Percentiles rank a stretch among this genome's conserved stretches.
These are phyloP conservation scores for Typha latifolia DNA, from an alignment of 176 grass and related monocot genomes.

Conservation along the genomic window DNA sequence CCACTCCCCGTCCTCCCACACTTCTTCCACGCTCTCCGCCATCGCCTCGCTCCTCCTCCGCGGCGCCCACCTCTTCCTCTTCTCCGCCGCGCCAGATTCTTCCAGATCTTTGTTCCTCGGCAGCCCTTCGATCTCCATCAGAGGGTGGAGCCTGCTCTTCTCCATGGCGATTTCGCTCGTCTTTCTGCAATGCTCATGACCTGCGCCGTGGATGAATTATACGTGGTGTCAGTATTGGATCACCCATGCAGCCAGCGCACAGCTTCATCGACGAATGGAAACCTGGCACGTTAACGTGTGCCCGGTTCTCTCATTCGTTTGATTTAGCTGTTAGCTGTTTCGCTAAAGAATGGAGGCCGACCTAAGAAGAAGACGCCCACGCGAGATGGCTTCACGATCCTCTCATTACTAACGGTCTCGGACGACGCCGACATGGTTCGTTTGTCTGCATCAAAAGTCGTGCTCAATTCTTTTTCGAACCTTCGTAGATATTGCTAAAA, in stretches of 20 bases:
- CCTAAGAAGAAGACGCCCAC: conserved; percentile 49
- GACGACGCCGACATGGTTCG: conserved; percentile 6
- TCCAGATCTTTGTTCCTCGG: conserved; percentile 3
- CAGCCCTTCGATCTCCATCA: conserved; percentile 8
- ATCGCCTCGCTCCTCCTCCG: conserved; percentile 29
- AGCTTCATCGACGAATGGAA: no score
- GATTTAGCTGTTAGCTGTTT: no score
- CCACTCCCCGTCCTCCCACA: conserved; percentile 32
- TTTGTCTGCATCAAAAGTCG: conserved; percentile 24
- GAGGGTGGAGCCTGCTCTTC: not conserved
- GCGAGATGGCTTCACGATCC: conserved; percentile 68
- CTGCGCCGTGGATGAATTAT: not conserved
- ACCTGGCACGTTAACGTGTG: no score
- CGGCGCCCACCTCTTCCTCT: conserved; percentile 23
- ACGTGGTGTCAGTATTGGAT: no score
- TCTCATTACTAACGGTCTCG: conserved; percentile 31
- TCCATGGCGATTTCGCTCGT: not conserved
- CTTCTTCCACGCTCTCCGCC: conserved; percentile 38
- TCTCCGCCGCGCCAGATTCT: not conserved
- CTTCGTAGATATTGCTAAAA: no score
- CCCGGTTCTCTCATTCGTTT: no score
- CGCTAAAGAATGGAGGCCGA: not conserved
- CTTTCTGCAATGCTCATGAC: not conserved
- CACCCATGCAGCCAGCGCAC: no score
- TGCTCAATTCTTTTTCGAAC: not conserved